Conservation (phyloP, 768 basidiomycete species). For the Psilocybe subaeruginosa region DNA sequence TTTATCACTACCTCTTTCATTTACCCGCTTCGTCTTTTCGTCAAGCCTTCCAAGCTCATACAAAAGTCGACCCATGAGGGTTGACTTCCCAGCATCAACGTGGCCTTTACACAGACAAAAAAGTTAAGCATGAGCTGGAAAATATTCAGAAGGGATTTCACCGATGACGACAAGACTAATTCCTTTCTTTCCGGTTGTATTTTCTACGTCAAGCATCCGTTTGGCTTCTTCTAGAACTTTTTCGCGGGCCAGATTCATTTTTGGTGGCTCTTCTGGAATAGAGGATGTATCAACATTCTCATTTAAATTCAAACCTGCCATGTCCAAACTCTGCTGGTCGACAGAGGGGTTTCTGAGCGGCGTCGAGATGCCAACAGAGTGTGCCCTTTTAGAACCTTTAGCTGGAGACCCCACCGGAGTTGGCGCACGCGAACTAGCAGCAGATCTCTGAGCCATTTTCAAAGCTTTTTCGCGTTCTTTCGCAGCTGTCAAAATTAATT, state of each 20-base stretch:
- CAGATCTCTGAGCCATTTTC: constrained; percentile 53
- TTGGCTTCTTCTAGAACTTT: constrained; percentile 84
- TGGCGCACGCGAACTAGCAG: constrained; percentile 46
- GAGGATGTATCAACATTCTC: constrained; percentile 41
- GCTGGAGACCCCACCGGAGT: constrained; percentile 46
- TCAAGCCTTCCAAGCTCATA: constrained; percentile 91
- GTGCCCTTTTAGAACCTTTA: constrained; percentile 45
- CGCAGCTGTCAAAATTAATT: constrained; percentile 60
- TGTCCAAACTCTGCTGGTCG: constrained; percentile 70
- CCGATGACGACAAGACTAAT: constrained; percentile 93
- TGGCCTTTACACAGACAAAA: constrained; percentile 55
- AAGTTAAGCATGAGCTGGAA: constrained; percentile 17
- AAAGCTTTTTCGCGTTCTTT: constrained; percentile 80
- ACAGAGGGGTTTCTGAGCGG: constrained; percentile 36
- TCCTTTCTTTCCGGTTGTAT: constrained; percentile 60
- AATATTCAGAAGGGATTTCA: constrained; percentile 29
- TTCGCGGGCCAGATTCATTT: constrained; percentile 70
- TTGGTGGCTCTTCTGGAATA: constrained; percentile 56
- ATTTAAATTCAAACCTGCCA: constrained; percentile 72
- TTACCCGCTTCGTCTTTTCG: constrained; percentile 81
- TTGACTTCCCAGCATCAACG: constrained; percentile 98
- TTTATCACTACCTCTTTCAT: constrained; percentile 88
- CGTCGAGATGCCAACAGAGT: constrained; percentile 37
- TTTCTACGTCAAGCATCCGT: constrained; percentile 48
- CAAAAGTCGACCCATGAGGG: constrained; percentile 91